Evolutionary conservation across 2,329 filamentous ascomycete genomes (phyloP), one percentile per base, ranked within the genome.

Genomic region (Apiospora aurea): DNA sequence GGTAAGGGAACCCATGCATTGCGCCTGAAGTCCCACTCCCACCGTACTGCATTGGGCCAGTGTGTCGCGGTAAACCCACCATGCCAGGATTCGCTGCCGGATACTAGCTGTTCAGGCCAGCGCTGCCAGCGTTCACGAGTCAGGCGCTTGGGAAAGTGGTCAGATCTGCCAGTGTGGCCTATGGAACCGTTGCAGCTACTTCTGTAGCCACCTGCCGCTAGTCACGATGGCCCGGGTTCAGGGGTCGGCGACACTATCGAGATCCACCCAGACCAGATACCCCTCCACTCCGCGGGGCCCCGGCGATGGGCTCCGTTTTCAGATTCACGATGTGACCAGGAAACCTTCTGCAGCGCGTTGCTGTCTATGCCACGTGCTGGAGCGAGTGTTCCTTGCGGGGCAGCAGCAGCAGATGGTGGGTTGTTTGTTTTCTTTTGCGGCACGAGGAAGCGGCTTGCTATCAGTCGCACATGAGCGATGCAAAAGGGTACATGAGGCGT

Each of bases 11-110:
- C 10, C 53, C 53, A 38, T 61, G 53, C 53, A 38, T 16, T 61
- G 53, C 53, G 38, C 26, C 53, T 38, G 53, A 61, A 64, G 57
- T 64, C 13, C 57, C 57, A 41, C 29, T 64, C 13, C 57, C 57
- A 41, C 29, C 29, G 10, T 14, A 5, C 49, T 21, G 24, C 24
- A 29, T 34, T 16, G 18, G 26, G 44, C 5, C 44, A 21, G 44
- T 24, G n/a, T 51, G 18, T 49, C n/a, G 47, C 47, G 14, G 49
- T 11, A 2, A 53, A 53, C 26, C 24, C 49, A 53, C 49, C 49
- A 29, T 16, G 14, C 14, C 51, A 34, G 51, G 26, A 13, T 26
- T 8, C 1, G n/a, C 8, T 26, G 21, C 4, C 47, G 49, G 24
- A 29, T 29, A 53, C 24, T 53, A 16, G 49, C 13, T 14, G 10